phyloP scores from a whole-genome alignment of 2,329 filamentous ascomycete species.

The Colletotrichum sp. region DNA sequence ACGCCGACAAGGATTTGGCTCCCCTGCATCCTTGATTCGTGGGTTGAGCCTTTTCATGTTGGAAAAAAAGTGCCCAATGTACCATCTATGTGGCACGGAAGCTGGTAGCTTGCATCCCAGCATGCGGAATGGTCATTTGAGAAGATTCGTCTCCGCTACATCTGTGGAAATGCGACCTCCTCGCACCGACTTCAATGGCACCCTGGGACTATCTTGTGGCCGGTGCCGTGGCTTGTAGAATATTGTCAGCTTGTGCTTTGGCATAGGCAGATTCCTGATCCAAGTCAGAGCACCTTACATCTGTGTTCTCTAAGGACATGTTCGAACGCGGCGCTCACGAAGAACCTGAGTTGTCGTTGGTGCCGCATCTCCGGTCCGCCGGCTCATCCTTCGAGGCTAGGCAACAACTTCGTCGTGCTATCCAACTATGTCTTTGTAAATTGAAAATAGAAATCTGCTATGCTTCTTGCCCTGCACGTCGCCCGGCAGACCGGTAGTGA shows the following conservation, averaged over 20 bases:
- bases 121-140: background rate
- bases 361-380: conserved; percentile 2
- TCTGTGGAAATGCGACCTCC: background rate
- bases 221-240: background rate
- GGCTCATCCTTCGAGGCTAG: background rate
- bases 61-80: background rate
- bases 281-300: background rate
- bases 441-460: background rate
- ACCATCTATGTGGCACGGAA: background rate
- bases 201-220: background rate
- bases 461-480: background rate
- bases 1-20: background rate
- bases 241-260: background rate
- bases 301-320: background rate
- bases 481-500: background rate
- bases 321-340: background rate
- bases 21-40: background rate
- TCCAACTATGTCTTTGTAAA: background rate
- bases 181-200: background rate
- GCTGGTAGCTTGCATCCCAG: background rate
- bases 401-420: background rate
- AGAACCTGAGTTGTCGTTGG: background rate
- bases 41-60: background rate
- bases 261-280: background rate
- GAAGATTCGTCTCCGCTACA: conserved; percentile 1